These are phyloP conservation scores for Theobroma cacao DNA, from an alignment of 345 rosid species.

Conservation along the genomic window DNA sequence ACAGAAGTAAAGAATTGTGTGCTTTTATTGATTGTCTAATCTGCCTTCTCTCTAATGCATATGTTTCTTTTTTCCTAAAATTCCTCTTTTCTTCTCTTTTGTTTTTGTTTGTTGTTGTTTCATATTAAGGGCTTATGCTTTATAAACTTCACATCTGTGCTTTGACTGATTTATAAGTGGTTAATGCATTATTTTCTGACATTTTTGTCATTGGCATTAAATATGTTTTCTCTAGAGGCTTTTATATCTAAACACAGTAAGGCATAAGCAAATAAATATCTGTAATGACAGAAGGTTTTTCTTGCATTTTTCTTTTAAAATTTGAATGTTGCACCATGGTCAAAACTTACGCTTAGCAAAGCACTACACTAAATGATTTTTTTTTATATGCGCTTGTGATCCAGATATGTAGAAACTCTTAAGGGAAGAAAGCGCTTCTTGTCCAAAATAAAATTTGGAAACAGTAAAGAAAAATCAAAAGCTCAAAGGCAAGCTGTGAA, in stretches of 20 bases:
- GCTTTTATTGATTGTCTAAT: neutral
- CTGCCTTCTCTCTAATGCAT: neutral
- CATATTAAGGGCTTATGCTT: conserved; percentile 2
- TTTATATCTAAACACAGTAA: neutral
- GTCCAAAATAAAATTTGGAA: conserved; percentile 88
- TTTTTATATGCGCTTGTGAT: conserved; percentile 14
- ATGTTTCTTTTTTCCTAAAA: neutral
- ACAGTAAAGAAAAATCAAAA: conserved; percentile 71
- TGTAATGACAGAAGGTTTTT: neutral
- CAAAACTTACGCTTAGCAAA: neutral
- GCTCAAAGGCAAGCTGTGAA: conserved; percentile 99
- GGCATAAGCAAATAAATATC: neutral
- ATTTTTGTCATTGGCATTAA: neutral
- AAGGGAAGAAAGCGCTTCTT: conserved; percentile 92
- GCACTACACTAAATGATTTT: neutral
- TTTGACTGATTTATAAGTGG: neutral
- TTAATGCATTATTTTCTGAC: neutral
- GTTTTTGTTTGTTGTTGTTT: neutral
- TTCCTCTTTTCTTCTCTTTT: neutral
- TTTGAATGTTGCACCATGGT: neutral
- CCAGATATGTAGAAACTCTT: conserved; percentile 85
- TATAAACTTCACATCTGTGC: neutral
- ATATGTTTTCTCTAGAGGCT: neutral
- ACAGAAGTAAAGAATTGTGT: neutral
- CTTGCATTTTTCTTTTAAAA: neutral